Base-by-base conservation (phyloP, 805 yeast genomes). In the Candida stauntonica region DNA sequence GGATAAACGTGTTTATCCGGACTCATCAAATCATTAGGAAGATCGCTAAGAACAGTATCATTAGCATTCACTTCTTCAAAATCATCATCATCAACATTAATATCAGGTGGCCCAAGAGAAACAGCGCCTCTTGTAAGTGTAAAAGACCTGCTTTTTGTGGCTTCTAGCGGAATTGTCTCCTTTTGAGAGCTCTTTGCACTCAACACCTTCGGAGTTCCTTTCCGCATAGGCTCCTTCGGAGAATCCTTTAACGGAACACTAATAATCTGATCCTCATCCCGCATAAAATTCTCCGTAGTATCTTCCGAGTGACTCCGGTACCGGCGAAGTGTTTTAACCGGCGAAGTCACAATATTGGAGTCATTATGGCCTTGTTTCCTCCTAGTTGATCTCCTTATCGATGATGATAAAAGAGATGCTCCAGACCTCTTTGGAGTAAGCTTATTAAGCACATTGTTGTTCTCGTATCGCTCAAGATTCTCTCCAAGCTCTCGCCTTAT, bases 1-100 rank as follows among this genome's bases (percentile, higher is more conserved):
- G 53, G 52, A 30, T 50, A 51, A 0, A 35, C 15, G 19, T 49
- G 54, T 32, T 50, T 54, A 36, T 54, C 58, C 7, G 58, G 58
- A 30, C 57, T 52, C 14, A 52, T 17, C 8, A 54, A 31, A 20
- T 54, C 58, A 40, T 35, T 39, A 0, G 58, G 58, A 24, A 51
- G 29, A 12, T 42, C 52, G 33, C 54, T 51, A 14, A 37, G 14
- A 3, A 52, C 17, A 1, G 58, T 54, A n/a, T 45, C 47, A 17
- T 35, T 38, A 4, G 44, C 35, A 9, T 27, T 36, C 5, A 29
- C 26, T 20, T 45, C 34, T 5, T 42, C 47, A 26, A 29, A 17
- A 14, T 31, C 34, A 20, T 35, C 34, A 7, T 31, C 26, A 15
- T 36, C 42, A 19, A 29, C 21, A 23, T 38, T 43, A 5, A 38